Base-by-base conservation (phyloP, 352 stramenopile genomes). In the Phytopythium delawarense region DNA sequence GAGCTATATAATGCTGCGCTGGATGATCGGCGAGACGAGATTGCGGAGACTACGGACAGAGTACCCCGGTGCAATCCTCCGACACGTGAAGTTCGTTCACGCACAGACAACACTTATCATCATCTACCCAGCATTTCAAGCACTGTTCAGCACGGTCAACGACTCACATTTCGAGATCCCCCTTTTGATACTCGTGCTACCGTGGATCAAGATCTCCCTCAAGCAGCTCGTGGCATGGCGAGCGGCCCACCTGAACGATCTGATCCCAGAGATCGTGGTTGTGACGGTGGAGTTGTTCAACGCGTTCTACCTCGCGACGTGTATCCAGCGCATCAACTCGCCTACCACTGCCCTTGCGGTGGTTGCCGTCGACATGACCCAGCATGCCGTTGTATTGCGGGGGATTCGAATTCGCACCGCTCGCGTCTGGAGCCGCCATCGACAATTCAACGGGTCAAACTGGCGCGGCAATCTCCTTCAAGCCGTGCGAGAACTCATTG, bases 211-310 rank as follows among this genome's bases (percentile, higher is more conserved):
- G 42, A 46, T 57, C 28, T 56, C 50, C 6, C 30, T 67, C 54
- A 63, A 63, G 13, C 59, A 42, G 18, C 21, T 67, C 0, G n/a
- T 67, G 16, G 46, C 44, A 9, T 30, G 25, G 12, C 25, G 39
- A 7, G 34, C 60, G 2, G 18, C 39, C 2, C 20, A n/a, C 2
- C 30, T 63, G 8, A 55, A 63, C n/a, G 62, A 67, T 44, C 46
- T 63, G 49, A 63, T 61, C 3, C 57, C 40, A 2, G 44, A 55
- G 44, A 34, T 61, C 4, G 58, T 72, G 2, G 55, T 66, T 11
- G 63, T 69, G n/a, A 64, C 62, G 11, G 54, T 69, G 20, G 61
- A 69, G n/a, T 16, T 66, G 0, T 69, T 73, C 59, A 62, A 66
- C 16, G 58, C 67, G 12, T 49, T 74, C 4, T 74, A 66, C 58